Percentiles rank a stretch among this genome's conserved stretches.
phyloP scores from a whole-genome alignment of 1,139 yeast species.

The Hanseniaspora uvarum region DNA sequence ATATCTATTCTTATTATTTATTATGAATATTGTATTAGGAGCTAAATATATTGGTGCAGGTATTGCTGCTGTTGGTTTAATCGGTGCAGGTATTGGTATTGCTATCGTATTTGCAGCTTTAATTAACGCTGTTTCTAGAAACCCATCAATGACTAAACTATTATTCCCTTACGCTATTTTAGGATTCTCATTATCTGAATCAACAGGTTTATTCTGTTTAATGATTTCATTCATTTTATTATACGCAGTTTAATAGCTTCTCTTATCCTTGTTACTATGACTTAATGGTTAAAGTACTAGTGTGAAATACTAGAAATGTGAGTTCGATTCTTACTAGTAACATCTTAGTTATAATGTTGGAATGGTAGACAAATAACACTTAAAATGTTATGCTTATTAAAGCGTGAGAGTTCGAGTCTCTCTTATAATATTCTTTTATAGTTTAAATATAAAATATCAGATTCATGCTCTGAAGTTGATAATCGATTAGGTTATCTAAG shows the following conservation, averaged over 20 bases:
- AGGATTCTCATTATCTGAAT: slow-evolving; percentile 17
- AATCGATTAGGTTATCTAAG: neutral
- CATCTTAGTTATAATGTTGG: neutral
- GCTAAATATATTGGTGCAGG: slow-evolving; percentile 20
- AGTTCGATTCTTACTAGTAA: neutral
- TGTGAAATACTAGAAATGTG: neutral
- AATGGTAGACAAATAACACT: slow-evolving; percentile 10
- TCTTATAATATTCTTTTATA: neutral
- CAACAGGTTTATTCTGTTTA: slow-evolving; percentile 18
- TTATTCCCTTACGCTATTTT: slow-evolving; percentile 17
- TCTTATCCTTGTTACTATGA: neutral
- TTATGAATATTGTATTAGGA: slow-evolving; percentile 18
- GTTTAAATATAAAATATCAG: neutral
- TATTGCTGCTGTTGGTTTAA: slow-evolving; percentile 18
- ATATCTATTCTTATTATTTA: neutral
- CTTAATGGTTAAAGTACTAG: slow-evolving; percentile 14
- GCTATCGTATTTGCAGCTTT: slow-evolving; percentile 19
- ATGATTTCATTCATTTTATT: slow-evolving; percentile 16
- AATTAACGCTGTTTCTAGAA: slow-evolving; percentile 19
- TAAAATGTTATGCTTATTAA: neutral
- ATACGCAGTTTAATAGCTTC: slow-evolving; percentile 15
- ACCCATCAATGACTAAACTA: slow-evolving; percentile 17
- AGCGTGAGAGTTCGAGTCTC: slow-evolving; percentile 4
- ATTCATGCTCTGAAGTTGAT: neutral
- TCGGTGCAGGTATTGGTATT: slow-evolving; percentile 10